Evolutionary conservation across 345 rosid species (phyloP), one percentile per base, ranked within the genome.

Genomic region (Euclidium syriacum): DNA sequence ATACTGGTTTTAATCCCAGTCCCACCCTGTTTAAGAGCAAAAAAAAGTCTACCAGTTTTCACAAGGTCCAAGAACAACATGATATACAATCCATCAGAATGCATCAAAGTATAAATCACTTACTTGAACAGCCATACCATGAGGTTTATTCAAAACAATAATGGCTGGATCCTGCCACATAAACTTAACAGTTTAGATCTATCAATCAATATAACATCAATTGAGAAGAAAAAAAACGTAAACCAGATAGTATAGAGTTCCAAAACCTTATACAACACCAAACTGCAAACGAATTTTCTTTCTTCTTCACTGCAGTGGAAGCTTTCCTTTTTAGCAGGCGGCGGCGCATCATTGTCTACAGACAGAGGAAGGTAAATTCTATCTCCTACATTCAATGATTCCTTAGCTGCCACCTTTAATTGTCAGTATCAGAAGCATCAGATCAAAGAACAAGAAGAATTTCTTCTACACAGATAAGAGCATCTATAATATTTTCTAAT

Each of bases 121-220:
- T 64, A 90, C 97, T 80, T 94, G 97, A 74, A 90, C 99, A 41
- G 97, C 87, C 85, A 94, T 46, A 68, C 99, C 92, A 2, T 85
- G 90, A 52, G 99, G 97, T 47, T 90, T 94, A 67, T 94, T 87
- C 71, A 94, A 42, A 40, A 80, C 92, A 62, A 94, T 76, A 71
- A 90, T 84, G 22, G 87, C 74, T 2, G 84, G 58, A 75, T 94
- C 99, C 99, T 90, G 75, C 46, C 15, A 70, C 57, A 56, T 67
- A 48, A 70, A 67, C n/a, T 32, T 65, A n/a, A 62, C 32, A 57
- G 11, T 3, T 51, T 10, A 56, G 30, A 51, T 20, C 24, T 1
- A 52, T 59, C 57, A 58, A 3, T 58, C 59, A 33, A 29, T 3
- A 22, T 47, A 70, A 62, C n/a, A 34, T 30, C 3, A 44, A 55